These are phyloP conservation scores for Camellia japonica DNA, from an alignment of 148 eudicot genomes.

Conservation along the genomic window DNA sequence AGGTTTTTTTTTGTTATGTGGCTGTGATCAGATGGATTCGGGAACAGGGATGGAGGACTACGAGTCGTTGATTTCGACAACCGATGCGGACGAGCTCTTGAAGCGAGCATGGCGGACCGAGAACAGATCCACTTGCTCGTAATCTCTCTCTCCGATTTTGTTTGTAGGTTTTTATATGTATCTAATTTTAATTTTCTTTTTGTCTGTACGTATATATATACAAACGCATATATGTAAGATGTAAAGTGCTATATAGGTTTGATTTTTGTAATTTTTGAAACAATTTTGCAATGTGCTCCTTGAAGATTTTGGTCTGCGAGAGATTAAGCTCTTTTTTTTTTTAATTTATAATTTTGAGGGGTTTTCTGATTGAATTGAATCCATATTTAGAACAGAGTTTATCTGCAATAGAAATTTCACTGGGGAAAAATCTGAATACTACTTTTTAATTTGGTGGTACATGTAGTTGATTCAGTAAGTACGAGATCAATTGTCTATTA, in stretches of 20 bases:
- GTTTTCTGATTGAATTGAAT: not conserved
- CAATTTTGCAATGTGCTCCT: not conserved
- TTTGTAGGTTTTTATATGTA: not conserved
- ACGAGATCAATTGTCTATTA: too few species aligned
- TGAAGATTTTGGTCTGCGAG: not conserved
- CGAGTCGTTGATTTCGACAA: slow-evolving; percentile 68
- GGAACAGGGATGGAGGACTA: slow-evolving; percentile 52
- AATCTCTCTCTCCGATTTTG: not conserved
- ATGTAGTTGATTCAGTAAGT: too few species aligned
- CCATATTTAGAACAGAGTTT: too few species aligned
- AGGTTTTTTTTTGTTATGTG: not conserved
- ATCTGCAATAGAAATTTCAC: too few species aligned
- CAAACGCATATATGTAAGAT: too few species aligned
- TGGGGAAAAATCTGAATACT: too few species aligned
- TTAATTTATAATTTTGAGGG: too few species aligned
- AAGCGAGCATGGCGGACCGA: slow-evolving; percentile 89
- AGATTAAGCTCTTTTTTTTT: not conserved
- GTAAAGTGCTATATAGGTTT: not conserved
- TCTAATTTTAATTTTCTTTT: too few species aligned
- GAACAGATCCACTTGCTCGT: slow-evolving; percentile 89
- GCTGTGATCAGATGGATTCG: slow-evolving; percentile 28
- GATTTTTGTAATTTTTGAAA: not conserved
- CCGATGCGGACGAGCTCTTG: slow-evolving; percentile 74
- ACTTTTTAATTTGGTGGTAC: too few species aligned
- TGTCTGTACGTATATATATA: too few species aligned